A percentile compares a stretch with the other conserved stretches of the same genome.
Evolutionary conservation across 1,284 basidiomycete species (phyloP).

Genomic region (Cutaneotrichosporon curvatum): DNA sequence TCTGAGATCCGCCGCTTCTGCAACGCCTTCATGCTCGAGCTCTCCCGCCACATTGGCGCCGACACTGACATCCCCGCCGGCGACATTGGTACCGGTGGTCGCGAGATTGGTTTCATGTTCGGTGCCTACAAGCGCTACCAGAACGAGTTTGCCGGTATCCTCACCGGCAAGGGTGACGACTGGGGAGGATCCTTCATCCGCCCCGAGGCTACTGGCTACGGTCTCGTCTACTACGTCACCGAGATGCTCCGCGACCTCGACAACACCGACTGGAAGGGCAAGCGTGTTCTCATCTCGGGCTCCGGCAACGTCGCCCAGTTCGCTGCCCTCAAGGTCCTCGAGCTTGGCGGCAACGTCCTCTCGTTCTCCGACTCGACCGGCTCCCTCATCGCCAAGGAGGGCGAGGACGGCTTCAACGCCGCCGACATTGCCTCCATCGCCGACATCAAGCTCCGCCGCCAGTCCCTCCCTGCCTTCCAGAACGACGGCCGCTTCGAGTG

Average conservation of each 20-base stretch:
- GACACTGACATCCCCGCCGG: slow-evolving; percentile 76
- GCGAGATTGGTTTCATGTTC: slow-evolving; percentile 65
- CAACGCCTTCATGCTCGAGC: slow-evolving; percentile 64
- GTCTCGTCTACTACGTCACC: slow-evolving; percentile 70
- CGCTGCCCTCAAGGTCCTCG: slow-evolving; percentile 71
- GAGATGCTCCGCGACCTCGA: slow-evolving; percentile 49
- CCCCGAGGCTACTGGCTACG: slow-evolving; percentile 65
- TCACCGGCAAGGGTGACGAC: slow-evolving; percentile 68
- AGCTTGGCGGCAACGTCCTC: slow-evolving; percentile 66
- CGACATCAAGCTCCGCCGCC: slow-evolving; percentile 60
- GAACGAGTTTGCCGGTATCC: slow-evolving; percentile 69
- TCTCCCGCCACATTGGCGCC: slow-evolving; percentile 62
- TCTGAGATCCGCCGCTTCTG: slow-evolving; percentile 65
- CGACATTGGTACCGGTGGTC: slow-evolving; percentile 63
- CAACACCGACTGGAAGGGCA: slow-evolving; percentile 51
- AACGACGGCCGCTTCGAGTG: slow-evolving; percentile 55
- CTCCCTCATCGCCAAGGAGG: slow-evolving; percentile 54
- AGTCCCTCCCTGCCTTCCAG: slow-evolving; percentile 54
- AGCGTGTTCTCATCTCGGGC: slow-evolving; percentile 64
- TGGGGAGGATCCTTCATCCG: slow-evolving; percentile 69
- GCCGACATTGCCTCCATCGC: slow-evolving; percentile 56
- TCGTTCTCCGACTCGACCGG: slow-evolving; percentile 76
- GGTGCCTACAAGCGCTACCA: slow-evolving; percentile 67
- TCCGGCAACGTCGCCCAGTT: slow-evolving; percentile 69
- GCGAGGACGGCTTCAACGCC: slow-evolving; percentile 54